phyloP scores from a whole-genome alignment of 768 basidiomycete species.

The Mrakia blollopis region DNA sequence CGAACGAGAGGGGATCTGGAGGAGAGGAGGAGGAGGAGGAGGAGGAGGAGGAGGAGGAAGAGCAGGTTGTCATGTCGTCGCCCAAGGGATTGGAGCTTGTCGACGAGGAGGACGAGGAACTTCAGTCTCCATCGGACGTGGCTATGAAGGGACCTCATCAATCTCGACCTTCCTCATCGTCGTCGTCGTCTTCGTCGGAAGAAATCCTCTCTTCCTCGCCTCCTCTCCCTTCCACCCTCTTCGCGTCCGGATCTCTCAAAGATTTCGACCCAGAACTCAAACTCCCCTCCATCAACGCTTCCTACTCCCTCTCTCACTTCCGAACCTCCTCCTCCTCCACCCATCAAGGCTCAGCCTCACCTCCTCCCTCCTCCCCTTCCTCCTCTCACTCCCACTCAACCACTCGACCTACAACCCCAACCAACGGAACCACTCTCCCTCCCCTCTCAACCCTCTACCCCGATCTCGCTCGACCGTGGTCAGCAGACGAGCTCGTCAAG shows the following conservation, averaged over 20 bases:
- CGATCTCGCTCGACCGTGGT: slow-evolving; percentile 3
- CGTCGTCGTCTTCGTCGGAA: slow-evolving; percentile 8
- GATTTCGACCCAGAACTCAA: slow-evolving; percentile 22
- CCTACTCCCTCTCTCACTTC: not conserved
- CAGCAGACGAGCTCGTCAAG: slow-evolving; percentile 16
- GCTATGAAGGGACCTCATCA: not conserved
- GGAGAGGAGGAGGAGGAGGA: slow-evolving; percentile 20
- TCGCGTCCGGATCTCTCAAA: slow-evolving; percentile 4
- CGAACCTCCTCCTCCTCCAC: not conserved
- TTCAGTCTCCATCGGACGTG: slow-evolving; percentile 3
- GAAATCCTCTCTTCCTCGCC: slow-evolving; percentile 14
- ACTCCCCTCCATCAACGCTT: slow-evolving; percentile 24
- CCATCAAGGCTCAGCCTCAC: not conserved
- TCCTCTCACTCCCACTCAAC: not conserved
- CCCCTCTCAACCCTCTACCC: slow-evolving; percentile 27
- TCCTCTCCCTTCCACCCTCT: slow-evolving; percentile 9
- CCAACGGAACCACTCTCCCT: slow-evolving; percentile 18
- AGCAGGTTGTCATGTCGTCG: not conserved
- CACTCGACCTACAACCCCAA: slow-evolving; percentile 13
- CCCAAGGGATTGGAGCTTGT: not conserved
- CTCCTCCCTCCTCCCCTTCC: not conserved
- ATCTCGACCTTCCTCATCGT: not conserved
- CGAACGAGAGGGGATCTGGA: slow-evolving; percentile 22
- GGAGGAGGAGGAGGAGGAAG: slow-evolving; percentile 14
- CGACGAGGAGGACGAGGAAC: slow-evolving; percentile 1